A percentile compares a stretch with the other conserved stretches of the same genome.
Conservation (phyloP, 1,139 yeast genomes). For the Spathaspora sp. region DNA sequence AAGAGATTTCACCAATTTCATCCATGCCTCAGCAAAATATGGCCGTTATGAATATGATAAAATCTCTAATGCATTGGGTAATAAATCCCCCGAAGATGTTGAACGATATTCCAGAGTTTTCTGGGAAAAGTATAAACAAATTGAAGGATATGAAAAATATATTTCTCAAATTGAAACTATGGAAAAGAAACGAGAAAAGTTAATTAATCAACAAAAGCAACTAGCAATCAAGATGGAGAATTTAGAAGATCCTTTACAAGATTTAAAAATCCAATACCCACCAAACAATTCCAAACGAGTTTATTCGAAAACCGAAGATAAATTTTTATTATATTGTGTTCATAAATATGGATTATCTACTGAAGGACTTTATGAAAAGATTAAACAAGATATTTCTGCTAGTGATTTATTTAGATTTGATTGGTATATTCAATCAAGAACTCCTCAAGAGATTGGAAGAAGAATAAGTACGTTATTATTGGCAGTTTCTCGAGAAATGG, state of each 20-base stretch:
- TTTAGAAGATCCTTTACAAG: slow-evolving; percentile 70
- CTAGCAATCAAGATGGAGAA: slow-evolving; percentile 63
- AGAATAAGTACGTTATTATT: slow-evolving; percentile 77
- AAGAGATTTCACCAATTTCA: slow-evolving; percentile 83
- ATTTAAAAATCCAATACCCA: slow-evolving; percentile 76
- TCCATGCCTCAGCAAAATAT: slow-evolving; percentile 76
- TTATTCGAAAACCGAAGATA: slow-evolving; percentile 83
- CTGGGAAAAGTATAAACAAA: slow-evolving; percentile 69
- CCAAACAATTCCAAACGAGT: slow-evolving; percentile 89
- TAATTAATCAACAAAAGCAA: slow-evolving; percentile 63
- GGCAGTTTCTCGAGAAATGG: slow-evolving; percentile 78
- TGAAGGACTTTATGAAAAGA: slow-evolving; percentile 68
- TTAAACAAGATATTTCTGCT: slow-evolving; percentile 70
- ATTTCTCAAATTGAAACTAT: slow-evolving; percentile 85
- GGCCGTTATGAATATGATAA: slow-evolving; percentile 66
- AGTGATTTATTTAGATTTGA: slow-evolving; percentile 83
- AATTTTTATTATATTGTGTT: slow-evolving; percentile 72
- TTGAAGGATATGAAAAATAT: slow-evolving; percentile 86
- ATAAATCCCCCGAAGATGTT: slow-evolving; percentile 70
- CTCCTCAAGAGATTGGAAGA: slow-evolving; percentile 80
- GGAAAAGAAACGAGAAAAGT: slow-evolving; percentile 71
- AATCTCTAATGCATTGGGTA: slow-evolving; percentile 66
- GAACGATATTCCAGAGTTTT: slow-evolving; percentile 65
- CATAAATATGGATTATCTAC: slow-evolving; percentile 74
- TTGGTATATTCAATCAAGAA: slow-evolving; percentile 84